Base-by-base conservation (phyloP, 768 basidiomycete genomes). In the Lactarius trivialis region DNA sequence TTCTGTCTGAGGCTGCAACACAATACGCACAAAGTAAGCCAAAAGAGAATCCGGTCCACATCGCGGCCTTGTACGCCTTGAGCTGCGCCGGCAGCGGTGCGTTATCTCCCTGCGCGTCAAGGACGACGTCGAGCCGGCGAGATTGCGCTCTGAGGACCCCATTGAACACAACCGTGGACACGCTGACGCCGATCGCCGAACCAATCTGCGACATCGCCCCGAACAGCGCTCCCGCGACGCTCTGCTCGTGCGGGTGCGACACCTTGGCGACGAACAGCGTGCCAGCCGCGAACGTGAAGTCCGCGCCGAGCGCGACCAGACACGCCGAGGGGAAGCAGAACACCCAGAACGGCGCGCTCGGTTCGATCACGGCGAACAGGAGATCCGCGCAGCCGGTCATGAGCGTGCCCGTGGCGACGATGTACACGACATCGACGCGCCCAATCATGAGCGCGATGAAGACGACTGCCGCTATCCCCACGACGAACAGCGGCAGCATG, bases 121-220 rank as follows among this genome's bases (percentile, higher is more conserved):
- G 49, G 32, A 63, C 54, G 9, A 79, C 74, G 34, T 74, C 78
- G 48, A 70, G 60, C 61, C 54, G 65, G 34, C 65, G 60, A 12
- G 78, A 71, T 33, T 76, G 68, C 15, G 72, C 63, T 5, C 63
- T 60, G 17, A 79, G 73, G 19, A 82, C 79, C 1, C 77, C 72
- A 66, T 90, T 80, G 71, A 82, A 88, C 36, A 89, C 85, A 30
- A 90, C 85, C 0, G 88, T 90, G 7, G 83, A 79, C n/a, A 89
- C 78, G 12, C 88, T 85, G 4, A 90, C 77, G 17, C 89, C 89
- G 39, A 89, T 77, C 8, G 86, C 79, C 0, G 82, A 82, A 9
- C 89, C 89, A 17, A 91, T 71, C 87, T 88, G 86, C 4, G 81
- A 85, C 81, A 92, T 84, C 1, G 90, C 90, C 69, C 88, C 86